Conservation (phyloP, 805 yeast genomes). For the Cyberlindnera veronae region DNA sequence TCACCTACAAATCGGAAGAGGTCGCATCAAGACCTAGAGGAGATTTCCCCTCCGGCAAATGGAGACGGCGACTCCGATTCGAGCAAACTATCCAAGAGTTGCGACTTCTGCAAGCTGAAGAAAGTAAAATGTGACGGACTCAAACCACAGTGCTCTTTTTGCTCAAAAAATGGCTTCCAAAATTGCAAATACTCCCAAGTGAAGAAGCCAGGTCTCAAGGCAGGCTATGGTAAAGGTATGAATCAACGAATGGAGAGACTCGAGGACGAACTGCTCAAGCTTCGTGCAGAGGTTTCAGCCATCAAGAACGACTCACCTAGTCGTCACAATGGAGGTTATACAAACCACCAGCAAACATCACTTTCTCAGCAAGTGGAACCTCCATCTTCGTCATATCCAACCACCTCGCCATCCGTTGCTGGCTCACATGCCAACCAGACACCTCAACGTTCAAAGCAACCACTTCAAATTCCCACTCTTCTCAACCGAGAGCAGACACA, state of each 20-base stretch:
- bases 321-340: background rate
- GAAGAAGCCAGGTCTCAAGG: constrained; percentile 25
- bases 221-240: constrained; percentile 25
- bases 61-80: constrained; percentile 2
- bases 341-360: background rate
- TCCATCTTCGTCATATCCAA: constrained; percentile 1
- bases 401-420: too few relatives aligned
- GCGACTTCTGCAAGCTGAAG: constrained; percentile 22
- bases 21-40: background rate
- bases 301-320: background rate
- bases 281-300: constrained; percentile 8
- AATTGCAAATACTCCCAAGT: constrained; percentile 19
- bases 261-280: constrained; percentile 14
- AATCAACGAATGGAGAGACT: constrained; percentile 19
- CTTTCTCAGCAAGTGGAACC: constrained; percentile 1
- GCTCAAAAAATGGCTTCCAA: constrained; percentile 12
- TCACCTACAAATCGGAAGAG: background rate
- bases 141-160: constrained; percentile 20
- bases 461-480: constrained; percentile 19
- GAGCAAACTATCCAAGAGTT: constrained; percentile 19
- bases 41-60: background rate
- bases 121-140: constrained; percentile 26
- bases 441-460: background rate
- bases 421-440: background rate
- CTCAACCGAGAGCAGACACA: constrained; percentile 14